Percentiles rank a stretch among this genome's conserved stretches.
Evolutionary conservation across 208 protist species (phyloP).

Genomic region (Zelonia costaricensis): DNA sequence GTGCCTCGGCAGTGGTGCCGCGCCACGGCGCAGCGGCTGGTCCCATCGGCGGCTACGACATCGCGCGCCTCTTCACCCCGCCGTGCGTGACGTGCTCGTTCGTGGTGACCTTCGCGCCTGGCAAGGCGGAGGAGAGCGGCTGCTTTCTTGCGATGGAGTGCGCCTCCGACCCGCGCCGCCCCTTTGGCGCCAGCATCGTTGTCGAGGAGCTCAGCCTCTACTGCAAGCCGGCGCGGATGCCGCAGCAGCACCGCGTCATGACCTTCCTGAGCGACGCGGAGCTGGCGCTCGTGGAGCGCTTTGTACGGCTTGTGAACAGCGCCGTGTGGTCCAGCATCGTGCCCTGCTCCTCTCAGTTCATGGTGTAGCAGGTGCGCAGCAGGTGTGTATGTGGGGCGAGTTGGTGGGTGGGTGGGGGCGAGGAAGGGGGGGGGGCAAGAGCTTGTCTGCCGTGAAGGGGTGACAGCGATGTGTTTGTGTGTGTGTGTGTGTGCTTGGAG

Average conservation of each 20-base stretch:
- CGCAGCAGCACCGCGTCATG: conserved; percentile 26
- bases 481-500: too few relatives aligned
- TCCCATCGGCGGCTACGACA: conserved; percentile 30
- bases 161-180: conserved; percentile 16
- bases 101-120: conserved; percentile 29
- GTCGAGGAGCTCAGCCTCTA: conserved; percentile 35
- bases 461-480: too few relatives aligned
- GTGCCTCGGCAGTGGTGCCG: neutral
- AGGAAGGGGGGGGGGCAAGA: too few relatives aligned
- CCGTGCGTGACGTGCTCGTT: conserved; percentile 19
- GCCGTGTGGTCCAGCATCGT: conserved; percentile 30
- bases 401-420: too few relatives aligned
- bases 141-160: conserved; percentile 44
- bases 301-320: conserved; percentile 31
- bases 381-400: neutral
- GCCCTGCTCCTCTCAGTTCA: conserved; percentile 16
- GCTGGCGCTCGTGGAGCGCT: conserved; percentile 25
- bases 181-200: conserved; percentile 21
- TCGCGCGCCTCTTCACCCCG: conserved; percentile 22
- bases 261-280: conserved; percentile 27
- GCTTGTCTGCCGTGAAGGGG: neutral
- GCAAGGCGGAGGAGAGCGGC: conserved; percentile 19
- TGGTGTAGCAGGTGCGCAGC: neutral
- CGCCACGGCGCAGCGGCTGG: neutral
- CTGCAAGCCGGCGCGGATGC: conserved; percentile 20